phyloP scores from a whole-genome alignment of 768 basidiomycete species.

The Trametes villosa region DNA sequence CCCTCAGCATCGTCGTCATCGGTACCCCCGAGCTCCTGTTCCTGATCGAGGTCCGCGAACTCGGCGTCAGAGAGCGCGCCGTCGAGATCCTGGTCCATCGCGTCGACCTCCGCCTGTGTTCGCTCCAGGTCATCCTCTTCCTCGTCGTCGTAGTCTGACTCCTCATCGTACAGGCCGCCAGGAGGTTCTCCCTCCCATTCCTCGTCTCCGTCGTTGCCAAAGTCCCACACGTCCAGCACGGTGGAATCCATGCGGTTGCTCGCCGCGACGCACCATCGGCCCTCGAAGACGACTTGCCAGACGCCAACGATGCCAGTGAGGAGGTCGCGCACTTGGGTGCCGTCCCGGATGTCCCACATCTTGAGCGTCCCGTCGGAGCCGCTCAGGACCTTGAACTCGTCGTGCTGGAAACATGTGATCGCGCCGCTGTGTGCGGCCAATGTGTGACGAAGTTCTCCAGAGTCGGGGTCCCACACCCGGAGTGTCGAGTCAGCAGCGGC shows the following conservation, averaged over 20 bases:
- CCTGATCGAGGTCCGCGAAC: slow-evolving; percentile 62
- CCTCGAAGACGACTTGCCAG: slow-evolving; percentile 97
- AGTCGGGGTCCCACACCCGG: slow-evolving; percentile 91
- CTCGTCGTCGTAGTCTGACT: slow-evolving; percentile 59
- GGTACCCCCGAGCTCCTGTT: slow-evolving; percentile 45
- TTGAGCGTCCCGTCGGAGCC: slow-evolving; percentile 96
- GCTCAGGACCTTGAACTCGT: slow-evolving; percentile 95
- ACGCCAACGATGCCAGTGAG: slow-evolving; percentile 92
- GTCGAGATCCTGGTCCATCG: slow-evolving; percentile 73
- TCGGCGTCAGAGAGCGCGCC: slow-evolving; percentile 50
- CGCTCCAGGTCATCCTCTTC: slow-evolving; percentile 51
- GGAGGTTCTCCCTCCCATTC: slow-evolving; percentile 84
- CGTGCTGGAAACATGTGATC: slow-evolving; percentile 99
- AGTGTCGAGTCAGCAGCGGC: slow-evolving; percentile 96
- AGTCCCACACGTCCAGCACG: slow-evolving; percentile 90
- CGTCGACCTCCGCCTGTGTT: slow-evolving; percentile 65
- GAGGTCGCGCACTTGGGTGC: slow-evolving; percentile 83
- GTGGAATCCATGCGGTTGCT: slow-evolving; percentile 80
- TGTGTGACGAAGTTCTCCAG: slow-evolving; percentile 77
- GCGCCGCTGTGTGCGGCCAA: slow-evolving; percentile 93
- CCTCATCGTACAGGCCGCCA: slow-evolving; percentile 74
- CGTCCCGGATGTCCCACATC: slow-evolving; percentile 96
- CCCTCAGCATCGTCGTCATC: slow-evolving; percentile 30
- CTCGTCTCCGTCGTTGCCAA: slow-evolving; percentile 73
- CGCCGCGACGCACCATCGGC: slow-evolving; percentile 93